phyloP scores from a whole-genome alignment of 2,329 filamentous ascomycete species.

The Neurospora sp. region DNA sequence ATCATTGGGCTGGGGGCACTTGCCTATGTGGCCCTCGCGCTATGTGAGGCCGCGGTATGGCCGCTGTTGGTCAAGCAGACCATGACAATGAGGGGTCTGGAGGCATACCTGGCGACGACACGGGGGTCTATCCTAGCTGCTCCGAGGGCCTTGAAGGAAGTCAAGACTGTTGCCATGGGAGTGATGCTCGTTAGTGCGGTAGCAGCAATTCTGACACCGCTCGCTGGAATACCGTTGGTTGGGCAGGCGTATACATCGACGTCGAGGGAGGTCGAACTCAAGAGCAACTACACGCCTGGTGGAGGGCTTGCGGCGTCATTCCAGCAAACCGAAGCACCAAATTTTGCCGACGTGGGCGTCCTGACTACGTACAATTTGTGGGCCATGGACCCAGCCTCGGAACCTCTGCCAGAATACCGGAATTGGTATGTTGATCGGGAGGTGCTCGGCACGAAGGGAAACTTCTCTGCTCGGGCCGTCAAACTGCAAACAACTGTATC shows the following conservation, averaged over 20 bases:
- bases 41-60: conserved; percentile 15
- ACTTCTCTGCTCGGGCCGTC: conserved; percentile 13
- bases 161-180: conserved; percentile 8
- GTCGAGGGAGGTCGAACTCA: conserved; percentile 3
- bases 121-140: conserved; percentile 12
- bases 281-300: conserved; percentile 12
- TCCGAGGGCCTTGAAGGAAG: conserved; percentile 9
- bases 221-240: conserved; percentile 10
- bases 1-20: conserved; percentile 14
- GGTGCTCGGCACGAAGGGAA: conserved; percentile 8
- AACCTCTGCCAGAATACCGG: conserved; percentile 13
- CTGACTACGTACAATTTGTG: conserved; percentile 14
- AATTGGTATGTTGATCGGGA: conserved; percentile 17
- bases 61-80: conserved; percentile 12
- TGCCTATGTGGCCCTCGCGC: conserved; percentile 8
- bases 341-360: conserved; percentile 10
- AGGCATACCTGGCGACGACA: conserved; percentile 13
- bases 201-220: conserved; percentile 9
- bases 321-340: conserved; percentile 13
- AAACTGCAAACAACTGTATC: conserved; percentile 11
- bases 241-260: conserved; percentile 12
- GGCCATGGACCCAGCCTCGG: conserved; percentile 10
- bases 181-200: conserved; percentile 8
- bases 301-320: conserved; percentile 13
- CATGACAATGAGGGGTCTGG: conserved; percentile 13